Evolutionary conservation across 495 filamentous ascomycete genomes (phyloP), one percentile per base, ranked within the genome.

Genomic region (Endocarpon pusillum): DNA sequence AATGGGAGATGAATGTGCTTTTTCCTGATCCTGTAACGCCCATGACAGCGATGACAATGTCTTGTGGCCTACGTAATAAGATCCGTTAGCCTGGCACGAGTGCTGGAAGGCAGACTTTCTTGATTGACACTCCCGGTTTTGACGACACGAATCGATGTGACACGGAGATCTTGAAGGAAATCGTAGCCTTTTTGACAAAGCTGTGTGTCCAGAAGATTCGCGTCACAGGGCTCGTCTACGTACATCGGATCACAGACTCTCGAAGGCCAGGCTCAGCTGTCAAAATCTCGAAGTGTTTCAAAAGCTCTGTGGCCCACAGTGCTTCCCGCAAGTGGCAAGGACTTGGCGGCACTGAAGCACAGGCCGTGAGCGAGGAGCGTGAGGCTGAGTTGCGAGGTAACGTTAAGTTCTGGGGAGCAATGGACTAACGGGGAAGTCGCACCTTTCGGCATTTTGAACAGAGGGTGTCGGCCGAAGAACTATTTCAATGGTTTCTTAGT

Each of bases 111-210:
- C 31, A 20, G 1, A 37, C 61, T 14, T 45, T 42, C 19, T 44
- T 69, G 3, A 46, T 67, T 26, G 64, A 67, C 38, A 67, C 62
- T 0, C 64, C 63, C 4, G 64, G 64, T 14, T 68, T 67, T 30
- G 51, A 67, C 39, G 64, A 68, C 42, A 62, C 59, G 3, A 43
- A 41, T n/a, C 43, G 53, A 0, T 49, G 43, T 4, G 63, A 64
- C 21, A 42, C 49, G 3, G 55, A 62, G 4, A 45, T 63, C 6
- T 52, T 67, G 3, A 38, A 37, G 3, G 43, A 55, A 6, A 39
- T 48, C 17, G 46, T 46, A 9, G 26, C 28, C 17, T 45, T 33
- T 24, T 34, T 55, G 34, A 19, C 22, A 38, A 35, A 19, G 33
- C 20, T 36, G 36, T 35, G 34, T 29, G 31, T 41, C 35, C 35